These are phyloP conservation scores for Cutaneotrichosporon dermatis DNA, from an alignment of 1,284 basidiomycete species.

Conservation along the genomic window DNA sequence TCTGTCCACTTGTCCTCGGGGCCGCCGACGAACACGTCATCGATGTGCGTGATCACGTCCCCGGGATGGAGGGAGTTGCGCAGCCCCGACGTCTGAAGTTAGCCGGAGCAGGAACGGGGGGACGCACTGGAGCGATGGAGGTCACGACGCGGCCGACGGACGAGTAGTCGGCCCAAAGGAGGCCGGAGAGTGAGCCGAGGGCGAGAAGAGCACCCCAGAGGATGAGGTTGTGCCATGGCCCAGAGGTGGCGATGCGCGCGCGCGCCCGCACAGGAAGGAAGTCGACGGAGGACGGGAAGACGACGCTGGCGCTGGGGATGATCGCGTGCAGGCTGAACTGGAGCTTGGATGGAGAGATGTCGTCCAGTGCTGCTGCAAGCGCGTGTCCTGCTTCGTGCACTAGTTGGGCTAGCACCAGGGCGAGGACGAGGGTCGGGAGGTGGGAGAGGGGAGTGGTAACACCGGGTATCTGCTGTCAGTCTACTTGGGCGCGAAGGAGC, in stretches of 20 bases:
- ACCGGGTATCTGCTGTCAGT: conserved; percentile 41
- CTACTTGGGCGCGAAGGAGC: no score
- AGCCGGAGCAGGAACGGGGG: neutral
- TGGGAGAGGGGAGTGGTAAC: conserved; percentile 43
- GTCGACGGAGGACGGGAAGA: conserved; percentile 37
- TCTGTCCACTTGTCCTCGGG: conserved; percentile 26
- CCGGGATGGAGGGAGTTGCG: conserved; percentile 25
- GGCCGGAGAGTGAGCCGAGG: conserved; percentile 5
- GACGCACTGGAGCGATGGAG: conserved; percentile 26
- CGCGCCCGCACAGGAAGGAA: conserved; percentile 29
- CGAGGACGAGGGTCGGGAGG: conserved; percentile 38
- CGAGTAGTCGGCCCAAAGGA: conserved; percentile 32
- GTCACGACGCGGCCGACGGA: conserved; percentile 28
- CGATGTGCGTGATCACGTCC: conserved; percentile 38
- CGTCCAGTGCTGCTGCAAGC: conserved; percentile 40
- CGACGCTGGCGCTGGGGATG: conserved; percentile 38
- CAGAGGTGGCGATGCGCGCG: conserved; percentile 40
- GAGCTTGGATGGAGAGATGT: conserved; percentile 30
- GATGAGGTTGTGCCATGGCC: conserved; percentile 43
- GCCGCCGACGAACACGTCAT: conserved; percentile 30
- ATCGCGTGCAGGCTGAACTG: conserved; percentile 32
- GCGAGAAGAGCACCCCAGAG: conserved; percentile 21
- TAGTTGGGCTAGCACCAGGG: conserved; percentile 39
- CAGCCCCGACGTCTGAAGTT: neutral
- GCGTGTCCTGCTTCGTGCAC: conserved; percentile 47